Percentiles rank a stretch among this genome's conserved stretches.
phyloP scores from a whole-genome alignment of 345 rosid genomes.

The Ceriops decandra region DNA sequence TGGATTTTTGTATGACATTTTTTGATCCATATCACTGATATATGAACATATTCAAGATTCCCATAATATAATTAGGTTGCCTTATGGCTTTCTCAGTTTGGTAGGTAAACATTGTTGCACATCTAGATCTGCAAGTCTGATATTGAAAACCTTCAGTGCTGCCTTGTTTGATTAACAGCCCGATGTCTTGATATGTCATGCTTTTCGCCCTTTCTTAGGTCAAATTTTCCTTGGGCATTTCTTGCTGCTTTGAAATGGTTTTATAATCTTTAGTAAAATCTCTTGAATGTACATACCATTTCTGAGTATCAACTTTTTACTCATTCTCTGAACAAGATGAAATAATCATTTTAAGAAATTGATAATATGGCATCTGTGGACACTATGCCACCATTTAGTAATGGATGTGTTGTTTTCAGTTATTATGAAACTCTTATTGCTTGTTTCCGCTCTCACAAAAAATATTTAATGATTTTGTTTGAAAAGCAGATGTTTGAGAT shows the following conservation, averaged over 20 bases:
- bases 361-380: background rate
- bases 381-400: background rate
- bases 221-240: background rate
- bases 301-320: background rate
- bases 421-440: background rate
- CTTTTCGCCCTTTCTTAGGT: background rate
- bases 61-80: background rate
- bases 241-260: background rate
- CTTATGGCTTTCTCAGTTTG: background rate
- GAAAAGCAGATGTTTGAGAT: no score
- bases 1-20: background rate
- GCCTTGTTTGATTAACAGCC: background rate
- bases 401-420: background rate
- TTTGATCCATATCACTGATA: background rate
- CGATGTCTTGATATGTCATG: background rate
- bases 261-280: no score
- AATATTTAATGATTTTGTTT: no score
- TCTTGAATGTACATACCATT: background rate
- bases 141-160: background rate
- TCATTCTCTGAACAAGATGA: background rate
- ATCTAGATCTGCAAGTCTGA: background rate
- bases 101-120: background rate
- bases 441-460: background rate
- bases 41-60: background rate
- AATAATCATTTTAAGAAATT: background rate